A percentile compares a stretch with the other conserved stretches of the same genome.
Evolutionary conservation across 73 alveolate genomes (phyloP).

Genomic region (Paramecium octaurelia): DNA sequence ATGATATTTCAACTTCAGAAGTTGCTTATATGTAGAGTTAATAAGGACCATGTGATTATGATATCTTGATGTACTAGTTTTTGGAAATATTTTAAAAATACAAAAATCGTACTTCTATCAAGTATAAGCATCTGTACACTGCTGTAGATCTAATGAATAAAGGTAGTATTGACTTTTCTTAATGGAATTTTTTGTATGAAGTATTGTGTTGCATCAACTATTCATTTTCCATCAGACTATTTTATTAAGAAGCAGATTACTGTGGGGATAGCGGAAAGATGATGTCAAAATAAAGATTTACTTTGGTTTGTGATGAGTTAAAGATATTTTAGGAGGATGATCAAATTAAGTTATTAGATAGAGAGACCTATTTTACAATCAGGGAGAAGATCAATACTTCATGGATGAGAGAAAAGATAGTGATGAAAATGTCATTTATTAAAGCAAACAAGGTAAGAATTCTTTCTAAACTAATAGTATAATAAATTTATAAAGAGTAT

Average conservation of each 20-base stretch:
- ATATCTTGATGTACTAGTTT: background rate
- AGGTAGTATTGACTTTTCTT: background rate
- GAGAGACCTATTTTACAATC: background rate
- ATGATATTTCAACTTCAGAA: background rate
- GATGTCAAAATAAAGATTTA: conserved; percentile 39
- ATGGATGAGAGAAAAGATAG: conserved; percentile 2
- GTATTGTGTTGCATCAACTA: background rate
- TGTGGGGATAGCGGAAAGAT: background rate
- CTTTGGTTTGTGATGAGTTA: conserved; percentile 32
- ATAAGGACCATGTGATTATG: conserved; percentile 25
- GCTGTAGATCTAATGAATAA: background rate
- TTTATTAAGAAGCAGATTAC: conserved; percentile 25
- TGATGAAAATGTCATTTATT: conserved; percentile 25
- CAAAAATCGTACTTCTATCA: background rate
- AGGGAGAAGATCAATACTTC: background rate
- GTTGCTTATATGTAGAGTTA: background rate
- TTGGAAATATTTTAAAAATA: background rate
- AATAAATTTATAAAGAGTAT: conserved; percentile 23
- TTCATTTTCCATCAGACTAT: background rate
- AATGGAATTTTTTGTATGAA: conserved; percentile 28
- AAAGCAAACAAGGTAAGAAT: background rate
- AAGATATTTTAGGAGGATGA: background rate
- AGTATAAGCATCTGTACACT: background rate
- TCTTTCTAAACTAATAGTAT: background rate
- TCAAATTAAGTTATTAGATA: background rate